Percentiles rank a stretch among this genome's conserved stretches.
phyloP scores from a whole-genome alignment of 2,329 filamentous ascomycete species.

The Pyrenophora tritici-repentis region DNA sequence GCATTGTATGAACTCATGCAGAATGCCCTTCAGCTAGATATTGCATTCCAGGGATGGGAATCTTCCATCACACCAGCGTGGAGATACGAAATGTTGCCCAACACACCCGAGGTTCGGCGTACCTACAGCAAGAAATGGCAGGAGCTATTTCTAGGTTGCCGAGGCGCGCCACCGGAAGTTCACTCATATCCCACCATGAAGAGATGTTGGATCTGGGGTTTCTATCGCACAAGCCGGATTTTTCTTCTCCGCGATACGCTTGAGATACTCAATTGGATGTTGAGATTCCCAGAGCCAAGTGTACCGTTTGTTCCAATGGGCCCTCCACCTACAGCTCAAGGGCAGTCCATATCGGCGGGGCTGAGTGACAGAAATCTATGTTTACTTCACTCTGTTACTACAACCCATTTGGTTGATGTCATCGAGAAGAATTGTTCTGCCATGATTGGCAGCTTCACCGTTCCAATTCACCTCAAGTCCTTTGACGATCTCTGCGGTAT shows the following conservation, averaged over 20 bases:
- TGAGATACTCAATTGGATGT: conserved; percentile 41
- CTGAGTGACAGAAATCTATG: conserved; percentile 24
- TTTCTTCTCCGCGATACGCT: conserved; percentile 36
- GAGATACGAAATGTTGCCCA: conserved; percentile 27
- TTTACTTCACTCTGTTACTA: conserved; percentile 24
- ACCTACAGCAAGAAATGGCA: conserved; percentile 31
- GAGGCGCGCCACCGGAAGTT: conserved; percentile 35
- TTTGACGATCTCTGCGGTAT: conserved; percentile 32
- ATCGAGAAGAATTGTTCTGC: conserved; percentile 34
- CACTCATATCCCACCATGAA: conserved; percentile 32
- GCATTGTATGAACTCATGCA: conserved; percentile 30
- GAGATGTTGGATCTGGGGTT: conserved; percentile 35
- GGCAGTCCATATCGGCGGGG: not conserved
- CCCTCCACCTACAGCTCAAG: not conserved
- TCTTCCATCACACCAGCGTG: conserved; percentile 20
- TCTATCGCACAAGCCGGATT: conserved; percentile 36
- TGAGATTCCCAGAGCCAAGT: conserved; percentile 25
- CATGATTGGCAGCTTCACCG: conserved; percentile 32
- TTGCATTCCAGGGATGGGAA: conserved; percentile 37
- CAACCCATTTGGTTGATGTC: conserved; percentile 25
- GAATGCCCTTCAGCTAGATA: conserved; percentile 30
- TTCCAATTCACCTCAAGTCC: conserved; percentile 30
- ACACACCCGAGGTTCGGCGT: conserved; percentile 27
- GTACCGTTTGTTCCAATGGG: not conserved
- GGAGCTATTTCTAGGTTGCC: conserved; percentile 25